phyloP scores from a whole-genome alignment of 1,139 yeast species.

The Hyphopichia fennica region DNA sequence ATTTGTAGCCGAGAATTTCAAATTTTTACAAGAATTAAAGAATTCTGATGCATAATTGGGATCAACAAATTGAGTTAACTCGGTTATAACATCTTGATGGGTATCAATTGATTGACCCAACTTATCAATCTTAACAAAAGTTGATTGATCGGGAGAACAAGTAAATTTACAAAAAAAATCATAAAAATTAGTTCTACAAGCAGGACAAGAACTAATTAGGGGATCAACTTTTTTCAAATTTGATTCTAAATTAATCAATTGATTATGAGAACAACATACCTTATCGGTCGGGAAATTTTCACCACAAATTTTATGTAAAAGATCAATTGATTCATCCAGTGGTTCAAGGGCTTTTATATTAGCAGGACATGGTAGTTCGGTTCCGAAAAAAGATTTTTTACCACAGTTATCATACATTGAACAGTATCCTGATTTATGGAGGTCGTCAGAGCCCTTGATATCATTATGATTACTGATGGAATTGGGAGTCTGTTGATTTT shows the following conservation, averaged over 20 bases:
- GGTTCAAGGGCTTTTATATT: slow-evolving; percentile 49
- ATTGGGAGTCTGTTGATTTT: not conserved
- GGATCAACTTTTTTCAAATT: slow-evolving; percentile 76
- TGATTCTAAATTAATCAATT: slow-evolving; percentile 31
- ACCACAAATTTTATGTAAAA: slow-evolving; percentile 70
- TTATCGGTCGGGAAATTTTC: slow-evolving; percentile 46
- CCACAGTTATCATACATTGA: slow-evolving; percentile 74
- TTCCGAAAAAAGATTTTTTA: slow-evolving; percentile 75
- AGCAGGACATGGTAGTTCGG: slow-evolving; percentile 75
- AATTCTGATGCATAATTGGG: slow-evolving; percentile 60
- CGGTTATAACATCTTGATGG: slow-evolving; percentile 65
- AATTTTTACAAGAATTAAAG: slow-evolving; percentile 82
- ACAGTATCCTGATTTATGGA: slow-evolving; percentile 44
- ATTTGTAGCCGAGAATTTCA: slow-evolving; percentile 91
- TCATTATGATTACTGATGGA: too few species aligned
- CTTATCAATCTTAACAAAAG: slow-evolving; percentile 66
- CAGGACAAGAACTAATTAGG: slow-evolving; percentile 89
- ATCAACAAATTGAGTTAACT: slow-evolving; percentile 63
- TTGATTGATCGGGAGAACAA: slow-evolving; percentile 82
- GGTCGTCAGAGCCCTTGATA: not conserved
- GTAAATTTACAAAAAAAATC: slow-evolving; percentile 87
- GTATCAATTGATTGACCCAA: slow-evolving; percentile 52
- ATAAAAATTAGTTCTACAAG: slow-evolving; percentile 83
- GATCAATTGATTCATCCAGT: slow-evolving; percentile 40
- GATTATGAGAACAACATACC: slow-evolving; percentile 45